Conservation (phyloP, 306 rosid genomes). For the Datisca glomerata region DNA sequence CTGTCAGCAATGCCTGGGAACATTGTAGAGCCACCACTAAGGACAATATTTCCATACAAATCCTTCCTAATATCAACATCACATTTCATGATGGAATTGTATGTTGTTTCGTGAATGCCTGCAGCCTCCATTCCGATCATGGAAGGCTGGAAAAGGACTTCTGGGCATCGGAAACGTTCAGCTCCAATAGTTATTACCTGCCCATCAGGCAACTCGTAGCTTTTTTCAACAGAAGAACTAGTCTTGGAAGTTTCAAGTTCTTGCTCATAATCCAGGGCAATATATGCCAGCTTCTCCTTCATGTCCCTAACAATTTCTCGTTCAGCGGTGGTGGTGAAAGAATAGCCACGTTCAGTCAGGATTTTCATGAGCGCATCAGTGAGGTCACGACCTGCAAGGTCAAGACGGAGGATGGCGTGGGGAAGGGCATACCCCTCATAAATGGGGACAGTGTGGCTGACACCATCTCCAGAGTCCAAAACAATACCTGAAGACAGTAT, state of each 20-base stretch:
- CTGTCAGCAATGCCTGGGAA: slow-evolving; percentile 83
- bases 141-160: slow-evolving; percentile 89
- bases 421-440: slow-evolving; percentile 82
- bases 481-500: slow-evolving; percentile 62
- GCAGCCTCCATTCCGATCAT: slow-evolving; percentile 89
- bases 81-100: slow-evolving; percentile 84
- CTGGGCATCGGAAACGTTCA: slow-evolving; percentile 81
- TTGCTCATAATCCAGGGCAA: slow-evolving; percentile 79
- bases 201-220: slow-evolving; percentile 78
- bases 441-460: slow-evolving; percentile 78
- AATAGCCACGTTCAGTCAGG: slow-evolving; percentile 79
- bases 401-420: slow-evolving; percentile 80
- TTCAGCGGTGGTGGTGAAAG: slow-evolving; percentile 83
- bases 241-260: slow-evolving; percentile 74
- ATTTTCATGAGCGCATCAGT: slow-evolving; percentile 83
- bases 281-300: slow-evolving; percentile 86
- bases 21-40: slow-evolving; percentile 90
- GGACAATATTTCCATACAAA: slow-evolving; percentile 77
- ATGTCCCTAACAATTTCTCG: slow-evolving; percentile 79
- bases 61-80: slow-evolving; percentile 83
- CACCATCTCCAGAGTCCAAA: slow-evolving; percentile 83
- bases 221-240: slow-evolving; percentile 72
- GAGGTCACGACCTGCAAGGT: slow-evolving; percentile 84
- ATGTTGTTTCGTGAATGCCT: slow-evolving; percentile 77
- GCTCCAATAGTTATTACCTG: slow-evolving; percentile 83